Evolutionary conservation across 768 basidiomycete genomes (phyloP), one percentile per base, ranked within the genome.

Genomic region (Boletellus emodensis): DNA sequence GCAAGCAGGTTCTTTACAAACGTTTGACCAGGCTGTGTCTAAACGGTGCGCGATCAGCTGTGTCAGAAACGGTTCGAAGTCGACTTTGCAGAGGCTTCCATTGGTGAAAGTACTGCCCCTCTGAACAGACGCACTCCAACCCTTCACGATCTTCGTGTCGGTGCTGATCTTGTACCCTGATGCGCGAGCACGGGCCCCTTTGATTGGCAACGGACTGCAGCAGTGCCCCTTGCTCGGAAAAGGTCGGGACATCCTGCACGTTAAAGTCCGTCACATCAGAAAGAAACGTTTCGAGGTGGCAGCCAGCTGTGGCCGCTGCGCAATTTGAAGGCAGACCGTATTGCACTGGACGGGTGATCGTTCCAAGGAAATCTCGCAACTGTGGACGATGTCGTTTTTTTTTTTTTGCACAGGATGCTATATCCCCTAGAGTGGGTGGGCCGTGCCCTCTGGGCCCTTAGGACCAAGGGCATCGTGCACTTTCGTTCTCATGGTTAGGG

Each of bases 351-450:
- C 3, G 7, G 13, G 4, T 22, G 24, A 30, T 30, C 30, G 30
- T 30, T 30, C 10, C 10, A 30, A 30, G 17, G 18, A 39, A 63
- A 48, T 69, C n/a, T 64, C 43, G 53, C 59, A 14, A 52, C 60
- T 4, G 71, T 72, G 2, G 58, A 69, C 33, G 73, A 75, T 47
- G 76, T 75, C 44, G 48, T 69, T 14, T 76, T 77, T 30, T 30
- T 4, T n/a, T n/a, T n/a, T n/a, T n/a, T 28, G 30, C 51, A 63
- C 70, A 40, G 71, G 74, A 18, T 76, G 76, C 48, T 55, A 76
- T 6, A 83, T 84, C 38, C 80, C 82, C 10, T 71, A 72, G 54
- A 81, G 79, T 55, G 63, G 74, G 22, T 34, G 3, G 30, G 30
- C 10, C 30, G 30, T 18, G 12, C 39, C 18, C 34, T 17, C 22